Conservation (phyloP, 148 eudicot species). For the Chenopodium formosanum region DNA sequence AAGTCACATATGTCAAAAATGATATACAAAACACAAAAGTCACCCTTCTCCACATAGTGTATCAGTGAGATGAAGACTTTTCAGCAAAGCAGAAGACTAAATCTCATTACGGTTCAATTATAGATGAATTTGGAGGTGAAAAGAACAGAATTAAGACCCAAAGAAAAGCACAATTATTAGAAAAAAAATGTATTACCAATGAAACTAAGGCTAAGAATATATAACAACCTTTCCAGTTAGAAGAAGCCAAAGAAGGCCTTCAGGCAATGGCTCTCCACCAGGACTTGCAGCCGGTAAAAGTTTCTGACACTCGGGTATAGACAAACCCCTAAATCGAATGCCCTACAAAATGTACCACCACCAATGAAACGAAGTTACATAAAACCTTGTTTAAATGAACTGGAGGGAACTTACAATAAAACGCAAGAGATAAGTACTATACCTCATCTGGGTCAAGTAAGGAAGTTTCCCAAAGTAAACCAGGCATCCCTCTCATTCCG, state of each 20-base stretch:
- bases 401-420: not conserved
- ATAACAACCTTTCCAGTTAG: constrained; percentile 84
- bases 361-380: not conserved
- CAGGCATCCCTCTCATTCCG: constrained; percentile 99
- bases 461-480: constrained; percentile 92
- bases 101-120: not conserved
- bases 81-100: not conserved
- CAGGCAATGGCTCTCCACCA: constrained; percentile 96
- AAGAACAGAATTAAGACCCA: not conserved
- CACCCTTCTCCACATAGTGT: not conserved
- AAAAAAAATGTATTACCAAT: not conserved
- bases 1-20: not conserved
- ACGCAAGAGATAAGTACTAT: constrained; percentile 9
- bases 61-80: not conserved
- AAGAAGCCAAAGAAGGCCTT: constrained; percentile 97
- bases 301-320: constrained; percentile 96
- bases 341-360: constrained; percentile 49
- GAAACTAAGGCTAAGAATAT: not conserved
- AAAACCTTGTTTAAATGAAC: not conserved
- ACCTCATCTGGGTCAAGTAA: constrained; percentile 98
- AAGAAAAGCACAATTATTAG: not conserved
- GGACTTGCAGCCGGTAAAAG: constrained; percentile 85
- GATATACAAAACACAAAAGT: not conserved
- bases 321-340: constrained; percentile 85
- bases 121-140: not conserved